These are phyloP conservation scores for Penicillium palitans DNA, from an alignment of 2,329 filamentous ascomycete genomes.

Conservation along the genomic window DNA sequence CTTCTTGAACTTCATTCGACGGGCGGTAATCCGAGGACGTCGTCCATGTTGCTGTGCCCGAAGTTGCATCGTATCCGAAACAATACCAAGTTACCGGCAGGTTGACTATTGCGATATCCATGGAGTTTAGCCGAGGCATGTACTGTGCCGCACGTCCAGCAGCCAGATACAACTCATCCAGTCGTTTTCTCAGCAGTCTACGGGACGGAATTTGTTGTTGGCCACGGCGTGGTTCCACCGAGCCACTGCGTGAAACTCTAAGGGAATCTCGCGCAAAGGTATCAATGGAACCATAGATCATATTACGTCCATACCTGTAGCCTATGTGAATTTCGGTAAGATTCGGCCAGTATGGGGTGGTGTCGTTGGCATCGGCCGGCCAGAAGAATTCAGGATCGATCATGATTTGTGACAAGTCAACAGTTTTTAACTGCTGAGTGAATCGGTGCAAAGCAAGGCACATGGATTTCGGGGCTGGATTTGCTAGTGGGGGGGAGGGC, in stretches of 20 bases:
- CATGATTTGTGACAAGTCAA: not conserved
- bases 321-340: not conserved
- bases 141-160: not conserved
- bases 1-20: not conserved
- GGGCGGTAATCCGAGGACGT: not conserved
- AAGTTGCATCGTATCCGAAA: not conserved
- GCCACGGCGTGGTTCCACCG: accelerated
- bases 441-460: not conserved
- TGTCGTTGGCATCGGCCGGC: not conserved
- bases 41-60: not conserved
- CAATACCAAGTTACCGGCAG: too few species aligned
- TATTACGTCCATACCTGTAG: not conserved
- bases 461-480: not conserved
- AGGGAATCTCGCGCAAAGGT: not conserved
- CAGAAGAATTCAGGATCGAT: conserved; percentile 1
- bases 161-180: not conserved
- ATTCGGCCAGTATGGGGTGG: not conserved
- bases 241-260: not conserved
- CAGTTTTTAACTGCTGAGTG: not conserved
- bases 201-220: not conserved
- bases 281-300: too few species aligned
- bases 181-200: not conserved
- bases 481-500: not conserved
- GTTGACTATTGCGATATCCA: not conserved
- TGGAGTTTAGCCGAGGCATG: not conserved